Base-by-base conservation (phyloP, 164 flowering plant species). In the Euptelea pleiosperma region DNA sequence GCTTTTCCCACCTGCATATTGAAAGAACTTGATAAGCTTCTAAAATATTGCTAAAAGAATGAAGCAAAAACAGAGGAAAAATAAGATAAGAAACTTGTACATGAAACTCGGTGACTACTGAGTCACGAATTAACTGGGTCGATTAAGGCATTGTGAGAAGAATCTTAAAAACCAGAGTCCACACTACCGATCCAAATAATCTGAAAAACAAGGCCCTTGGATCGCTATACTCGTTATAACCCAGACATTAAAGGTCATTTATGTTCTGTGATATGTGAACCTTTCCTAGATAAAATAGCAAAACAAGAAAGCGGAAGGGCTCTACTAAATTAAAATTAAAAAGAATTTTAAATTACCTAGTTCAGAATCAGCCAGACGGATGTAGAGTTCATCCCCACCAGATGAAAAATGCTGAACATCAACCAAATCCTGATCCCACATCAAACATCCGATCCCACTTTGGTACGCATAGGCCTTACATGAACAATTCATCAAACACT, bases 401-500 rank as follows among this genome's bases (percentile, higher is more conserved):
- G n/a, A 44, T 4, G 36, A 7, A 50, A 83, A 81, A 0, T 50
- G 56, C 54, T 74, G 68, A 19, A 78, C 31, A 65, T 83, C 92
- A 14, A 72, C 39, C 65, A 86, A 63, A 41, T 75, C 73, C 2
- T 52, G 52, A 2, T 29, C 22, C 75, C 75, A 77, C 45, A 18
- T 30, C 30, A 61, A 5, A 42, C 70, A 67, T 14, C 82, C 83
- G 21, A 82, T 68, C 35, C 81, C 81, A 8, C 14, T 25, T 14
- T 28, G 34, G 50, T 45, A 58, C 0, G 86, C 67, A 60, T 75
- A 87, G 6, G 87, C 91, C 16, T 31, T 36, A 29, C 87, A 85
- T 0, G 91, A 80, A 56, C 87, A 83, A 58, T 82, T 81, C n/a
- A 43, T 53, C 61, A 69, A 60, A 65, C 96, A 87, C 33, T 29